Base-by-base conservation (phyloP, 805 yeast genomes). In the Saccharomycopsis sp. region DNA sequence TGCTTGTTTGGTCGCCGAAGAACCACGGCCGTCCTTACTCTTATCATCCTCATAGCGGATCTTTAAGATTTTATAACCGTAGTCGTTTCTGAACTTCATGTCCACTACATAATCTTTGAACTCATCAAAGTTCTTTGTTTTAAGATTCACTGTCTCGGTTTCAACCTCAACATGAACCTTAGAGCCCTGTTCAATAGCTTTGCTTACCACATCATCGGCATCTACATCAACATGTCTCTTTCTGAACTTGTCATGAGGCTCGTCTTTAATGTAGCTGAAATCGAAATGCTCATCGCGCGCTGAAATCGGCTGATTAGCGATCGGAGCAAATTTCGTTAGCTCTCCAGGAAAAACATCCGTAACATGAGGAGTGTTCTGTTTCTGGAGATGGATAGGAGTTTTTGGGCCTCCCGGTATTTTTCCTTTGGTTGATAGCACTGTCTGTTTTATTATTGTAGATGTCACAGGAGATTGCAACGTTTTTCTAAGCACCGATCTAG, bases 261-360 rank as follows among this genome's bases (percentile, higher is more conserved):
- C 58, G 22, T 58, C 66, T 58, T 64, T 64, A 20, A 61, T 58
- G 49, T 58, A 49, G 19, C 64, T 65, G n/a, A 67, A 34, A 42
- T 67, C 68, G 60, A 78, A 78, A 56, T 67, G 71, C 55, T 73
- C 77, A 22, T 72, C 67, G 64, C 79, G 82, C 0, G 84, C 78
- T 47, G 79, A 74, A 8, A 79, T 68, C 2, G 84, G 84, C 64
- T 80, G 84, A 15, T 82, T 77, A 24, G 70, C 69, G 47, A 78
- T 64, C 9, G 84, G 84, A 0, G 84, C 84, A 20, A 70, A 73
- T 59, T 75, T 73, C 17, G 76, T 68, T 49, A 71, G 70, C 59
- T 78, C 80, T 1, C 78, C 79, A 56, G 72, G 73, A 63, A 77
- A 80, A 2, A 80, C 81, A 64, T 80, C 84, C 2, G 80, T 74